A percentile compares a stretch with the other conserved stretches of the same genome.
These are phyloP conservation scores for Exophiala phaeomuriformis DNA, from an alignment of 2,329 filamentous ascomycete genomes.

Conservation along the genomic window DNA sequence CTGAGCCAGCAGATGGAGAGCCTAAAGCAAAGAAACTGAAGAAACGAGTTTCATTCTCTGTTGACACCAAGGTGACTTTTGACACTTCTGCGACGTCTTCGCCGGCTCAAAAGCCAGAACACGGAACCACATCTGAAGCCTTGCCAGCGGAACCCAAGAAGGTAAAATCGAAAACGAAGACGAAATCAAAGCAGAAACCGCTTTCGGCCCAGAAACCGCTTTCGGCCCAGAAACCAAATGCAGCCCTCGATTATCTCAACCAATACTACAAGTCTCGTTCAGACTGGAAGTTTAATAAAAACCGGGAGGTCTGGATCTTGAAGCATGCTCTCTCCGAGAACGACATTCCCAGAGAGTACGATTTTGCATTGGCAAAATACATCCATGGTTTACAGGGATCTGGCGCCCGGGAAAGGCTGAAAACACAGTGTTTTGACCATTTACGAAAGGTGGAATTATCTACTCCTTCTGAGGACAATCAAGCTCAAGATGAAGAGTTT, in stretches of 20 bases:
- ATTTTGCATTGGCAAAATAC: constrained; percentile 66
- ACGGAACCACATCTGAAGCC: constrained; percentile 1
- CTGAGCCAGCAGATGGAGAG: not conserved
- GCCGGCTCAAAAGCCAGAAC: not conserved
- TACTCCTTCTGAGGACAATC: not conserved
- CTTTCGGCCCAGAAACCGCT: constrained; percentile 20
- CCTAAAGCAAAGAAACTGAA: constrained; percentile 5
- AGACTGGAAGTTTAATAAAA: constrained; percentile 95
- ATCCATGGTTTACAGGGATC: constrained; percentile 70
- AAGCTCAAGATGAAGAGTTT: constrained; percentile 8
- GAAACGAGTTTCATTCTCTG: constrained; percentile 52
- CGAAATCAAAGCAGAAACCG: constrained; percentile 27
- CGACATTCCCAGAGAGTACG: constrained; percentile 64
- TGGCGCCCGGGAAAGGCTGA: constrained; percentile 58
- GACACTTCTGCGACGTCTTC: not conserved
- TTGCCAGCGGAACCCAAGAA: constrained; percentile 18
- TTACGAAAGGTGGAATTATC: constrained; percentile 45
- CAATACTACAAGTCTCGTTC: constrained; percentile 64
- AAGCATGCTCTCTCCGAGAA: constrained; percentile 71
- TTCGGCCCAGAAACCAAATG: constrained; percentile 19
- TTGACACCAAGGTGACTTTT: constrained; percentile 53
- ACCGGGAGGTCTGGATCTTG: constrained; percentile 74
- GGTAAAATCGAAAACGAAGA: constrained; percentile 30
- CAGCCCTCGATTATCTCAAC: constrained; percentile 55
- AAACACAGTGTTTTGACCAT: constrained; percentile 57